Percentiles rank a stretch among this genome's conserved stretches.
These are phyloP conservation scores for Pythium sukuiense DNA, from an alignment of 352 stramenopile species.

Conservation along the genomic window DNA sequence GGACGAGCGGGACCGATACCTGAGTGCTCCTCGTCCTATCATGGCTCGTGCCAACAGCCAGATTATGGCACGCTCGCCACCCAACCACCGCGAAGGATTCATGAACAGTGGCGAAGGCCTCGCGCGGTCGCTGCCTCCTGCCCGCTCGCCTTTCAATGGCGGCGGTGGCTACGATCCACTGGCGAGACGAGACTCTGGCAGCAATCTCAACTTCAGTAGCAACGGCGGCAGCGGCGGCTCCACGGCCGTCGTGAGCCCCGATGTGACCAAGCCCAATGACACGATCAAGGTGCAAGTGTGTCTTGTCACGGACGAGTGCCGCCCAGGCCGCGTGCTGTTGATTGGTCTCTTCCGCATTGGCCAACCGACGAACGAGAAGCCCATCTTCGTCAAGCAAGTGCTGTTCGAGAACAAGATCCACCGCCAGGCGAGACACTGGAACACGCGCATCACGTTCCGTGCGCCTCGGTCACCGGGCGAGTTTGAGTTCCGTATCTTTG, in stretches of 20 bases:
- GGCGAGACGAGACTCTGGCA: conserved; percentile 18
- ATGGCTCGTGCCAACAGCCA: conserved; percentile 23
- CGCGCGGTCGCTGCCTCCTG: conserved; percentile 20
- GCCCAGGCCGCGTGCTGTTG: conserved; percentile 57
- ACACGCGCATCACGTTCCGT: conserved; percentile 81
- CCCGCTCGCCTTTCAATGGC: conserved; percentile 14
- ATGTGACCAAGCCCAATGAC: conserved; percentile 71
- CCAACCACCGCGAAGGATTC: conserved; percentile 15
- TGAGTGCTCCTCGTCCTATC: conserved; percentile 20
- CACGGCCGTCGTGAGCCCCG: conserved; percentile 41
- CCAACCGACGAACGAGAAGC: conserved; percentile 76
- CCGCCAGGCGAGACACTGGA: conserved; percentile 57
- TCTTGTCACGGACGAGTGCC: conserved; percentile 57
- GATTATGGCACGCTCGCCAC: conserved; percentile 22
- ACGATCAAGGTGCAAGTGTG: conserved; percentile 80
- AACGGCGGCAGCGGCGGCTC: conserved; percentile 9
- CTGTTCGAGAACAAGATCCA: conserved; percentile 80
- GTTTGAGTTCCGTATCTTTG: conserved; percentile 84
- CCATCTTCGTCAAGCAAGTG: conserved; percentile 85
- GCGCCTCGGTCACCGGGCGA: conserved; percentile 75
- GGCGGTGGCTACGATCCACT: conserved; percentile 24
- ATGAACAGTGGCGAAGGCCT: conserved; percentile 13
- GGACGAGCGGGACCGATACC: conserved; percentile 21
- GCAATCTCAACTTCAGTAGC: conserved; percentile 29
- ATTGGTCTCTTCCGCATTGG: conserved; percentile 76